A percentile compares a stretch with the other conserved stretches of the same genome.
These are phyloP conservation scores for Candida suzukii DNA, from an alignment of 805 yeast species.

Conservation along the genomic window DNA sequence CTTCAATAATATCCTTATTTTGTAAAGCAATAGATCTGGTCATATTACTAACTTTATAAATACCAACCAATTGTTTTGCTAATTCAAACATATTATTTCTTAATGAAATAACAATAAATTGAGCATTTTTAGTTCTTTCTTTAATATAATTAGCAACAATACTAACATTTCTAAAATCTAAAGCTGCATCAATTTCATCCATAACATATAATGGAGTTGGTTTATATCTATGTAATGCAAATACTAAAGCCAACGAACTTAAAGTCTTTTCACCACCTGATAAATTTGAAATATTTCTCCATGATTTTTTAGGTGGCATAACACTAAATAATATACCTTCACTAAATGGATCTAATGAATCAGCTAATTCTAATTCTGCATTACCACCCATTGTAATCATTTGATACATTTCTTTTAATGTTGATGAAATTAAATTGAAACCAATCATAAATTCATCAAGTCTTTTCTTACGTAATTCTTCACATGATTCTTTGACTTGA, in stretches of 20 bases:
- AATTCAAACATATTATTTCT: slow-evolving; percentile 97
- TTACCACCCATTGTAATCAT: slow-evolving; percentile 99
- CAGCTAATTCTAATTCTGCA: slow-evolving; percentile 94
- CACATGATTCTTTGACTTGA: slow-evolving; percentile 49
- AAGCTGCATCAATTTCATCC: slow-evolving; percentile 99
- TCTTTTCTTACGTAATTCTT: slow-evolving; percentile 64
- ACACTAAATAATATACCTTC: slow-evolving; percentile 96
- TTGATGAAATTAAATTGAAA: slow-evolving; percentile 75
- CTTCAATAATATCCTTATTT: slow-evolving; percentile 43
- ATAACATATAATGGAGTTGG: slow-evolving; percentile 97
- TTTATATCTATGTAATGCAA: slow-evolving; percentile 91
- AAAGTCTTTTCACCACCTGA: slow-evolving; percentile 98
- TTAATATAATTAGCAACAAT: slow-evolving; percentile 96
- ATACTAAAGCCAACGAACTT: slow-evolving; percentile 89
- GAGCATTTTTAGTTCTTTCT: slow-evolving; percentile 93
- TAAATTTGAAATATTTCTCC: slow-evolving; percentile 91
- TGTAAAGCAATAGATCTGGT: slow-evolving; percentile 76
- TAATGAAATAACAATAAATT: slow-evolving; percentile 89
- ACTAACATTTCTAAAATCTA: slow-evolving; percentile 93
- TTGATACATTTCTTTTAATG: slow-evolving; percentile 94
- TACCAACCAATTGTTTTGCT: slow-evolving; percentile 90
- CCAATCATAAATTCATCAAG: slow-evolving; percentile 92
- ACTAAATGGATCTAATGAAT: slow-evolving; percentile 93
- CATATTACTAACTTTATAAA: slow-evolving; percentile 88
- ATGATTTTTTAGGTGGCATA: slow-evolving; percentile 98